A percentile compares a stretch with the other conserved stretches of the same genome.
phyloP scores from a whole-genome alignment of 495 filamentous ascomycete genomes.

The Podospora comata region DNA sequence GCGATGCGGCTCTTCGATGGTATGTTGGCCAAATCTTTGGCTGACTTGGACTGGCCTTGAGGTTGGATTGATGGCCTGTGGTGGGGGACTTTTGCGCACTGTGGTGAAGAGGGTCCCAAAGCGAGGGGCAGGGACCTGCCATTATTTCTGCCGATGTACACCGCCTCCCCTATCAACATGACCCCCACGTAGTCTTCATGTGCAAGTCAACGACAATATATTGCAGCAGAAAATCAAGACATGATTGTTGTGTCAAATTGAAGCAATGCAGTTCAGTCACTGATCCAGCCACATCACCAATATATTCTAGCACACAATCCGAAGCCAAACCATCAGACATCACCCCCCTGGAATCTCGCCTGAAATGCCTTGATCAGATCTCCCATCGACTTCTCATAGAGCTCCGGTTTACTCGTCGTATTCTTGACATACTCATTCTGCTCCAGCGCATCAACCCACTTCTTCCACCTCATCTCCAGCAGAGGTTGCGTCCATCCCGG shows the following conservation, averaged over 20 bases:
- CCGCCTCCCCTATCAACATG: background rate
- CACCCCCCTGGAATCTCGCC: background rate
- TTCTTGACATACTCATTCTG: conserved; percentile 65
- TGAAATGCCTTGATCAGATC: conserved; percentile 47
- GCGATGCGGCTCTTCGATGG: background rate
- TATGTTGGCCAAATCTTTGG: conserved; percentile 1
- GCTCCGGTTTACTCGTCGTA: conserved; percentile 71
- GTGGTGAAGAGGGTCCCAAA: background rate
- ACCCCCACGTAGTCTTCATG: background rate
- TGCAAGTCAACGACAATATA: background rate
- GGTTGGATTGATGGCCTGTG: background rate
- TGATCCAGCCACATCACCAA: background rate
- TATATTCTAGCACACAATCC: background rate
- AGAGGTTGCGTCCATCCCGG: conserved; percentile 74
- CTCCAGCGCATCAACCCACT: conserved; percentile 83
- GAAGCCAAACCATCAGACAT: background rate
- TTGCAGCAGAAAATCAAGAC: background rate
- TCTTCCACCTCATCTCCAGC: conserved; percentile 64
- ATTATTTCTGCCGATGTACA: background rate
- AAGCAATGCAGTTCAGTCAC: background rate
- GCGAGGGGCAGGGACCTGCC: background rate
- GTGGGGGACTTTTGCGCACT: background rate
- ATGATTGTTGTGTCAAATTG: background rate
- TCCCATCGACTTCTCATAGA: conserved; percentile 71
- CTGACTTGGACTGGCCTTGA: background rate